Evolutionary conservation across 2,329 filamentous ascomycete species (phyloP), one percentile per base, ranked within the genome.

Genomic region (Phialemoniopsis sp.): DNA sequence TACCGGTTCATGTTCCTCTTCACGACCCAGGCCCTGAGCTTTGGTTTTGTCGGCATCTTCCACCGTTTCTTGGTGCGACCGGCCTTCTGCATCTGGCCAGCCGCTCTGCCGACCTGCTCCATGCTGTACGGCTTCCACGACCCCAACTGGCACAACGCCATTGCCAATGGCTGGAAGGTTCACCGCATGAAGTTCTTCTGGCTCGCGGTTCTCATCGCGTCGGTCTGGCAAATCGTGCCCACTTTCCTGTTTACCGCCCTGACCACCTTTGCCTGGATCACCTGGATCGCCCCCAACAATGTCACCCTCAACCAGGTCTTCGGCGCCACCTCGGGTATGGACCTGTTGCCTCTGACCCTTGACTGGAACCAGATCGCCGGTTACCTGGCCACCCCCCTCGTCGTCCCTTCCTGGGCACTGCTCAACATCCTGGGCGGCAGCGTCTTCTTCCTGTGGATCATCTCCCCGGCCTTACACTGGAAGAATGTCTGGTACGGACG

Each of bases 231-330:
- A 49, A 81, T 74, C 72, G 71, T 81, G 49, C 79, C 80, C 0
- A 78, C 76, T 4, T 78, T 75, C 53, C 73, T 85, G 32, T 80
- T 78, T 43, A 77, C 77, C 38, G 79, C 77, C 36, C 62, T 85
- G 5, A 78, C 73, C 29, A 71, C 73, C 28, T 82, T 83, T 51
- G 73, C 76, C 19, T 82, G 76, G 59, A 63, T 73, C 10, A 76
- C 73, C 29, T 83, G 80, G 78, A 77, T 80, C 46, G 72, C 70
- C 9, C 81, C 82, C 3, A 67, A 80, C 28, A 82, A 75, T 44
- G 62, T 77, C 3, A 57, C 78, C 13, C 61, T 85, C 42, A 85
- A 85, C 53, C 80, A 85, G 52, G 52, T 85, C 7, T 85, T 85
- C 42, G 81, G 81, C 4, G 78, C 77, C 6, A 68, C 68, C 39